A percentile compares a stretch with the other conserved stretches of the same genome.
phyloP scores from a whole-genome alignment of 495 filamentous ascomycete genomes.

The Clavariopsis aquatica region DNA sequence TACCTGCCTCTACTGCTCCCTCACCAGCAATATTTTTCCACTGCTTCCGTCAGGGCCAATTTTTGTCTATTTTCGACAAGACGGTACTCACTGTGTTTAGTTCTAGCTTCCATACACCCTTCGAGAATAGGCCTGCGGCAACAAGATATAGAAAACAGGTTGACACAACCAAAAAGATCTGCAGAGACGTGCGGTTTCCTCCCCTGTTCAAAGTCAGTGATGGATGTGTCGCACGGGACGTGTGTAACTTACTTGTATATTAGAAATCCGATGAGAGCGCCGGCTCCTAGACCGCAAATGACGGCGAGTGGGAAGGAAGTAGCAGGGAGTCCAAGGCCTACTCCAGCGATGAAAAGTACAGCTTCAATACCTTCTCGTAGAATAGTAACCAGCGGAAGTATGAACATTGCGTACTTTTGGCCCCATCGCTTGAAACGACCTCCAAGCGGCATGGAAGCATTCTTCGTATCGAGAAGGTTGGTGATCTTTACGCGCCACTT shows the following conservation, averaged over 20 bases:
- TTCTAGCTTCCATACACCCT: conserved; percentile 73
- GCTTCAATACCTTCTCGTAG: conserved; percentile 80
- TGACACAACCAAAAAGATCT: conserved; percentile 76
- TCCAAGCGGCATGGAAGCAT: conserved; percentile 32
- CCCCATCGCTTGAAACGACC: conserved; percentile 61
- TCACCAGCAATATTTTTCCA: conserved; percentile 70
- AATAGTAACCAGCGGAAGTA: conserved; percentile 80
- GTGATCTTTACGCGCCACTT: conserved; percentile 83
- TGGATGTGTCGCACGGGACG: background rate
- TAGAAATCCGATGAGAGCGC: conserved; percentile 63
- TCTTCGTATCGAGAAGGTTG: conserved; percentile 59
- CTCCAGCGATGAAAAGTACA: conserved; percentile 68
- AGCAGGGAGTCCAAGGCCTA: conserved; percentile 72
- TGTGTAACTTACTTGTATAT: conserved; percentile 69
- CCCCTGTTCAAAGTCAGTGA: conserved; percentile 48
- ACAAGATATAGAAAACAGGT: conserved; percentile 86
- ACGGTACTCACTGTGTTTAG: conserved; percentile 41
- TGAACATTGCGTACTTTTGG: conserved; percentile 80
- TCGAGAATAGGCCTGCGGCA: conserved; percentile 80
- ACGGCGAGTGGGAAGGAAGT: conserved; percentile 73
- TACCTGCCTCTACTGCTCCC: conserved; percentile 72
- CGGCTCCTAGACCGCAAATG: conserved; percentile 65
- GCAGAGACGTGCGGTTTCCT: conserved; percentile 64
- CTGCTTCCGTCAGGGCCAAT: conserved; percentile 39
- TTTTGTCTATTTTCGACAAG: background rate